Percentiles rank a stretch among this genome's conserved stretches.
Conservation (phyloP, 2,329 filamentous ascomycete genomes). For the Colletotrichum falcatum region DNA sequence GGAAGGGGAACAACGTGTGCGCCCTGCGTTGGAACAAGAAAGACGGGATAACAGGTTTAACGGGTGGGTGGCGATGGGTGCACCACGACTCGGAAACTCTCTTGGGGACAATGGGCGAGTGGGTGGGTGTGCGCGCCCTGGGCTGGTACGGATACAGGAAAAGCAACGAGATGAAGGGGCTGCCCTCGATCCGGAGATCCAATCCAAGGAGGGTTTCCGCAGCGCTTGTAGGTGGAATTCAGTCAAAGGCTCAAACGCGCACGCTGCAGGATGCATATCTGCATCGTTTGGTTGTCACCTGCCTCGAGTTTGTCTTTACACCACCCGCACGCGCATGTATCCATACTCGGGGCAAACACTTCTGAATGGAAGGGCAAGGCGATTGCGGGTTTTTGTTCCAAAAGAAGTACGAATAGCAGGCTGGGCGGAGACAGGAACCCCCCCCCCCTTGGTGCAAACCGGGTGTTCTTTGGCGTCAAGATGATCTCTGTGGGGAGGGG, state of each 20-base stretch:
- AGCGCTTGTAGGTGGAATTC: background rate
- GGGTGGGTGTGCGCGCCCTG: constrained; percentile 15
- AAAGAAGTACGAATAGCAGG: constrained; percentile 7
- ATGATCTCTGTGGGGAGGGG: constrained; percentile 27
- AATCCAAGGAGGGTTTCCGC: background rate
- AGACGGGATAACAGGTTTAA: constrained; percentile 2
- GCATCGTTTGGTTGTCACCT: constrained; percentile 7
- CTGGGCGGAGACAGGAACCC: background rate
- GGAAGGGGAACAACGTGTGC: constrained; percentile 11
- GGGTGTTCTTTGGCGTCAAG: constrained; percentile 15
- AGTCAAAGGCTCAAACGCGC: background rate
- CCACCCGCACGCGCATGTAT: background rate
- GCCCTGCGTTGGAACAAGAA: constrained; percentile 27
- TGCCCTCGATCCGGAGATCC: constrained; percentile 12
- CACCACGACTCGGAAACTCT: constrained; percentile 35
- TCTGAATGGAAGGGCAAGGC: background rate
- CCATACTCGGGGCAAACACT: background rate
- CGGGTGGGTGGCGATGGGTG: too few relatives aligned
- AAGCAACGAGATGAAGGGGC: constrained; percentile 35
- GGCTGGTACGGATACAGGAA: background rate
- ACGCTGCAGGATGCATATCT: background rate
- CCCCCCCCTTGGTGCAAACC: background rate
- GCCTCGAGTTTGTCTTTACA: background rate
- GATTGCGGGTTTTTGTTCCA: constrained; percentile 18
- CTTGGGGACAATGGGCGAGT: constrained; percentile 16